These are phyloP conservation scores for Zymoseptoria ardabiliae DNA, from an alignment of 2,329 filamentous ascomycete genomes.

Conservation along the genomic window DNA sequence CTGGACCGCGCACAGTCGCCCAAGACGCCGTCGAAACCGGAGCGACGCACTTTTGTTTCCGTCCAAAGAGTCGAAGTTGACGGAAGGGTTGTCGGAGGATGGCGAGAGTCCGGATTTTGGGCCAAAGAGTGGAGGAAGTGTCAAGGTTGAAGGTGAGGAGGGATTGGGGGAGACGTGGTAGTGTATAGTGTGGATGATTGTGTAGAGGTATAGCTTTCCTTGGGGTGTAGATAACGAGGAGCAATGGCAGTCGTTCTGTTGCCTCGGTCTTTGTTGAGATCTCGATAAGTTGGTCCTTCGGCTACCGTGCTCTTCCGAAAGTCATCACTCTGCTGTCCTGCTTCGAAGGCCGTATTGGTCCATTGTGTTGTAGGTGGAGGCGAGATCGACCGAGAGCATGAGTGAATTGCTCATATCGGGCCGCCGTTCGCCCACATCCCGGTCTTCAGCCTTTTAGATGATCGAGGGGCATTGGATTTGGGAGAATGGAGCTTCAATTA, in stretches of 20 bases:
- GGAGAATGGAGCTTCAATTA: no score
- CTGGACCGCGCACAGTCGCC: background rate
- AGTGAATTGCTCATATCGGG: no score
- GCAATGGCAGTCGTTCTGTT: background rate
- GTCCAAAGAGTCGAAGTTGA: background rate
- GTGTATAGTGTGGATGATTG: background rate
- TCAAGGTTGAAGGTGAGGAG: background rate
- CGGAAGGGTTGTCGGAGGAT: background rate
- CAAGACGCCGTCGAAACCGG: background rate
- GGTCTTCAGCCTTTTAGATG: background rate
- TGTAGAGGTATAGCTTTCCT: background rate
- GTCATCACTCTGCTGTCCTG: background rate
- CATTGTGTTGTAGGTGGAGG: no score
- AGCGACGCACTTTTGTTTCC: background rate
- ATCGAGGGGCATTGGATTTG: background rate
- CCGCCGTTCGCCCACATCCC: conserved; percentile 1
- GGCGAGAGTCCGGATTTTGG: no score
- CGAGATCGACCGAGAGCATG: background rate
- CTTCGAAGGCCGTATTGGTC: background rate
- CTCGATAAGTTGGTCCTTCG: background rate
- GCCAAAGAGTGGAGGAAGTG: no score
- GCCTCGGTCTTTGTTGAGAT: background rate
- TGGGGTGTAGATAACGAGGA: background rate
- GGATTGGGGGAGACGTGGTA: background rate
- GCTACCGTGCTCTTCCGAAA: no score